A percentile compares a stretch with the other conserved stretches of the same genome.
Evolutionary conservation across 2,329 filamentous ascomycete genomes (phyloP).

Genomic region (Aureobasidium zeae): DNA sequence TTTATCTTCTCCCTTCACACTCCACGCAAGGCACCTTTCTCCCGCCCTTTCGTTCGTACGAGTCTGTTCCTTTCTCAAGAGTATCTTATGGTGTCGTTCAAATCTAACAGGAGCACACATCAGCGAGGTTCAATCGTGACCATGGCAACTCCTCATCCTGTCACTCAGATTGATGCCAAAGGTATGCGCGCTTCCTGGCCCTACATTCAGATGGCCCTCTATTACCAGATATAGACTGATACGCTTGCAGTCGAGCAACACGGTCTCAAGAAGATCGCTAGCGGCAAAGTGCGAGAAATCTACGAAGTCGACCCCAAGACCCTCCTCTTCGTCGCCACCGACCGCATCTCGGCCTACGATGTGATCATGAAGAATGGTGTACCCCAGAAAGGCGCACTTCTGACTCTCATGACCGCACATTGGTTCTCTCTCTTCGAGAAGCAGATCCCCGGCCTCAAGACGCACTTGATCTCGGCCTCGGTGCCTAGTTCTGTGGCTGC

Average conservation of each 20-base stretch:
- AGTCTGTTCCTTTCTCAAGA: too few species aligned
- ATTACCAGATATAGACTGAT: too few species aligned
- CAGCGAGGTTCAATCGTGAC: too few species aligned
- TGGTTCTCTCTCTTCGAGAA: conserved; percentile 57
- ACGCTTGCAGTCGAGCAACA: conserved; percentile 20
- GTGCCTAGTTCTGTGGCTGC: conserved; percentile 51
- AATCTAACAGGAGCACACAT: too few species aligned
- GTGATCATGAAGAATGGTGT: conserved; percentile 76
- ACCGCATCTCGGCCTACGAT: conserved; percentile 93
- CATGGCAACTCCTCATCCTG: conserved; percentile 6
- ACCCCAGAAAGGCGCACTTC: conserved; percentile 56
- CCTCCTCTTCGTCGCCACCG: conserved; percentile 74
- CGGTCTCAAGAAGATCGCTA: conserved; percentile 42
- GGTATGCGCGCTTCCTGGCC: background rate
- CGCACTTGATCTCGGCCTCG: conserved; percentile 52
- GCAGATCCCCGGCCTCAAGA: conserved; percentile 49
- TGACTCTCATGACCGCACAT: conserved; percentile 57
- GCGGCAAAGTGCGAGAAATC: conserved; percentile 72
- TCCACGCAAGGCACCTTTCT: too few species aligned
- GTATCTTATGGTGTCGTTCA: too few species aligned
- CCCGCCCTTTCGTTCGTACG: background rate
- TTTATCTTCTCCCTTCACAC: too few species aligned
- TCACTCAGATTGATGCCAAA: conserved; percentile 14
- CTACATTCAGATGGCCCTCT: background rate
- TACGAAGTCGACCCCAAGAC: conserved; percentile 61